These are phyloP conservation scores for Globisporangium mamillatum DNA, from an alignment of 352 stramenopile genomes.

Conservation along the genomic window DNA sequence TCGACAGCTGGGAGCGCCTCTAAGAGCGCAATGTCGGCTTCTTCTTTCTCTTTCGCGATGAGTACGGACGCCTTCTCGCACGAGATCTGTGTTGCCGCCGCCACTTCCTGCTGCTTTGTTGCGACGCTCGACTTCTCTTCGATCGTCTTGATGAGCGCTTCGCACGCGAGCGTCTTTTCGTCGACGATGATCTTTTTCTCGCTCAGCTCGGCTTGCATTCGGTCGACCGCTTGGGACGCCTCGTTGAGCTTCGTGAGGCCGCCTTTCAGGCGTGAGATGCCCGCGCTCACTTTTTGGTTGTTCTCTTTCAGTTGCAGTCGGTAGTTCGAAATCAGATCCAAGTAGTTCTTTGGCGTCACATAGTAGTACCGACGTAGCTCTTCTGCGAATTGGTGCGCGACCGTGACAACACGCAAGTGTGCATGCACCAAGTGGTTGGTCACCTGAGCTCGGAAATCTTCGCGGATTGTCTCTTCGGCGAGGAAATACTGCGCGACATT, in stretches of 20 bases:
- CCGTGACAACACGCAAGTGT: constrained; percentile 88
- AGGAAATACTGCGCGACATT: constrained; percentile 94
- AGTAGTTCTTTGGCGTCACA: constrained; percentile 97
- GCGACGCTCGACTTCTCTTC: constrained; percentile 91
- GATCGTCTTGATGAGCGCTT: constrained; percentile 94
- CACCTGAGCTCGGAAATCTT: constrained; percentile 79
- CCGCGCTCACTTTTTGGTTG: constrained; percentile 85
- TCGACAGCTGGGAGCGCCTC: constrained; percentile 93
- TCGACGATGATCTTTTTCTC: constrained; percentile 95
- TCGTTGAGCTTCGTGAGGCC: constrained; percentile 94
- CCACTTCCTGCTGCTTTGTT: constrained; percentile 91
- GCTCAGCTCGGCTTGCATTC: constrained; percentile 92
- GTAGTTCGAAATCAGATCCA: constrained; percentile 96
- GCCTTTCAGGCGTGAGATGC: constrained; percentile 88
- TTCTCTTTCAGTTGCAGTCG: constrained; percentile 89
- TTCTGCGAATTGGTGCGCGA: constrained; percentile 89
- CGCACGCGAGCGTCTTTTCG: constrained; percentile 91
- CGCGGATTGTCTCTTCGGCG: constrained; percentile 87
- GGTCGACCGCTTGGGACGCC: constrained; percentile 90
- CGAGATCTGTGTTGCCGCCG: constrained; percentile 87
- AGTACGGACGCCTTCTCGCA: constrained; percentile 89
- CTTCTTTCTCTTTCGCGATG: constrained; percentile 91
- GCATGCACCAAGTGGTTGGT: constrained; percentile 90
- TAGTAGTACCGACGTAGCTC: constrained; percentile 94
- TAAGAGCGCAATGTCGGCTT: constrained; percentile 90